Percentiles rank a stretch among this genome's conserved stretches.
Evolutionary conservation across 495 filamentous ascomycete genomes (phyloP).

Genomic region (Aspergillus nanangensis): DNA sequence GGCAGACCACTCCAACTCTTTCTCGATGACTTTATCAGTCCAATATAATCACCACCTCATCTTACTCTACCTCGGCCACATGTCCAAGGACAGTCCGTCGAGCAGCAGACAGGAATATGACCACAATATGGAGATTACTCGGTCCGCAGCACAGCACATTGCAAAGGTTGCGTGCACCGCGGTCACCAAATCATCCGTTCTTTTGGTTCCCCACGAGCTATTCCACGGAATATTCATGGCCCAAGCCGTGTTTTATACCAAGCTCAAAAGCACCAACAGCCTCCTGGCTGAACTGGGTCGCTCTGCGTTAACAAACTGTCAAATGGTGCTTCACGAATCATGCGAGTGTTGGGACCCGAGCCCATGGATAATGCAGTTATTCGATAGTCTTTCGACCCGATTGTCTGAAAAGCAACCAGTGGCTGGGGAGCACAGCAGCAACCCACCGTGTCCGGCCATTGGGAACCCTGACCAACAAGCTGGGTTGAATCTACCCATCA

Average conservation of each 20-base stretch:
- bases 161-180: background rate
- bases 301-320: background rate
- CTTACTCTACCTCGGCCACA: background rate
- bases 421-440: background rate
- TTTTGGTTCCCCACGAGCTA: background rate
- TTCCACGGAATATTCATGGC: conserved; percentile 1
- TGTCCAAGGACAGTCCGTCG: background rate
- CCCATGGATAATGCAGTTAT: background rate
- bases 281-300: background rate
- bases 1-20: background rate
- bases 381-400: background rate
- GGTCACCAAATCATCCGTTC: background rate
- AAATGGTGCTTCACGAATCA: background rate
- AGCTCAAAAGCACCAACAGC: background rate
- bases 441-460: too few species aligned
- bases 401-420: background rate
- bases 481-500: too few species aligned
- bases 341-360: background rate
- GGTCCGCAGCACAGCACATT: background rate
- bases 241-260: background rate
- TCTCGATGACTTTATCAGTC: conserved; percentile 1
- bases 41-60: conserved; percentile 2
- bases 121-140: background rate
- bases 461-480: too few species aligned
- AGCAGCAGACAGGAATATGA: background rate